phyloP scores from a whole-genome alignment of 768 basidiomycete species.

The Leccinum longicurvipes region DNA sequence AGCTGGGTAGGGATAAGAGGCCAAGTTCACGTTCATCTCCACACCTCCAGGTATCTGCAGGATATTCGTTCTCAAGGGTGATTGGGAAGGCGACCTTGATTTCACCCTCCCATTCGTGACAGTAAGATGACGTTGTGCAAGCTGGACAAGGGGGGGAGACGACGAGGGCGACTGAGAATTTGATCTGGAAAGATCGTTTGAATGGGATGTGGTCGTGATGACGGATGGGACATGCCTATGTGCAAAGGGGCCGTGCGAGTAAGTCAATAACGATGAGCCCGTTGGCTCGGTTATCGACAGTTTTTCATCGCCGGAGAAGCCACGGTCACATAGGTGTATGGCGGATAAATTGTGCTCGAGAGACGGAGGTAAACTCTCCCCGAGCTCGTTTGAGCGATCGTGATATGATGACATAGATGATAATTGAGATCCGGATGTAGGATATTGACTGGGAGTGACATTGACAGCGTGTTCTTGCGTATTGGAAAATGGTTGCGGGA shows the following conservation, averaged over 20 bases:
- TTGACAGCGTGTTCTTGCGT: constrained; percentile 22
- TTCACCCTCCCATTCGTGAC: constrained; percentile 23
- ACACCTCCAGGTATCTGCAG: constrained; percentile 15
- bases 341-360: constrained; percentile 23
- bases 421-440: constrained; percentile 30
- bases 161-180: constrained; percentile 9
- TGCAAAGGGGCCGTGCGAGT: constrained; percentile 28
- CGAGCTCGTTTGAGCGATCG: constrained; percentile 17
- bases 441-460: constrained; percentile 27
- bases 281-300: background rate
- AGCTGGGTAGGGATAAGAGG: constrained; percentile 14
- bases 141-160: constrained; percentile 17
- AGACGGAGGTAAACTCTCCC: constrained; percentile 10
- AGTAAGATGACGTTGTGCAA: constrained; percentile 26
- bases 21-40: constrained; percentile 11
- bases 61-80: constrained; percentile 24
- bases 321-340: constrained; percentile 17
- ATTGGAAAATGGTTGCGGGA: constrained; percentile 17
- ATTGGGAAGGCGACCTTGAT: constrained; percentile 31
- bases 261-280: constrained; percentile 12
- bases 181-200: constrained; percentile 13
- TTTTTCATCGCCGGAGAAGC: constrained; percentile 8
- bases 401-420: constrained; percentile 35
- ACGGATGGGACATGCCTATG: constrained; percentile 49
- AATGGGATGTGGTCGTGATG: constrained; percentile 42